Percentiles rank a stretch among this genome's conserved stretches.
Evolutionary conservation across 2,329 filamentous ascomycete genomes (phyloP).

Genomic region (Magnaporthiopsis poae): DNA sequence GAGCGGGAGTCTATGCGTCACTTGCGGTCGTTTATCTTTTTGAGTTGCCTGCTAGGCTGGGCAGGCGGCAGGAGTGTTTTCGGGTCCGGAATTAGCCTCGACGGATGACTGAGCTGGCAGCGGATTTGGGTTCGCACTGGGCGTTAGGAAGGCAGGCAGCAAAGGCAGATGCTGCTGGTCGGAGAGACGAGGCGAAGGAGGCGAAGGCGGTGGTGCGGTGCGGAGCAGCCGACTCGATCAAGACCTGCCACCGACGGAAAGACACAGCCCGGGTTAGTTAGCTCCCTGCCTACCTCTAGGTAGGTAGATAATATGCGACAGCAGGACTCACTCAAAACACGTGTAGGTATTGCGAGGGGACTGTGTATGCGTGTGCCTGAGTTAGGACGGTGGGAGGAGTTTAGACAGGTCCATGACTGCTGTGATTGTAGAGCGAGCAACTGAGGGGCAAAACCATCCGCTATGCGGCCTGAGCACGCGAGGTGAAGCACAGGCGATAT

Average conservation of each 20-base stretch:
- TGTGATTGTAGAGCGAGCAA: not conserved
- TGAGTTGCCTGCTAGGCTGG: not conserved
- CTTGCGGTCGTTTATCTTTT: not conserved
- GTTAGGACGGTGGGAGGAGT: no score
- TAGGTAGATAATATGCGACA: not conserved
- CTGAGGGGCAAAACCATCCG: not conserved
- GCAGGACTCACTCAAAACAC: not conserved
- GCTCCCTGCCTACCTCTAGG: not conserved
- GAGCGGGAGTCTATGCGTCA: not conserved
- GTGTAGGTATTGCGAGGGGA: not conserved
- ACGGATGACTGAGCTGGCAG: not conserved
- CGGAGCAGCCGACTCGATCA: not conserved
- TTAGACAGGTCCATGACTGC: no score
- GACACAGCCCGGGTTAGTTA: not conserved
- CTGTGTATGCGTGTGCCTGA: no score
- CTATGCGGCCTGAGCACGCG: not conserved
- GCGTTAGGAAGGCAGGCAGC: not conserved
- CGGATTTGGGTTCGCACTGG: not conserved
- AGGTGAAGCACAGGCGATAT: not conserved
- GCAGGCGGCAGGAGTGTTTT: not conserved
- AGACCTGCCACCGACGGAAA: not conserved
- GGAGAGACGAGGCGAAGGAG: not conserved
- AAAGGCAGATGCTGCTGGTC: not conserved
- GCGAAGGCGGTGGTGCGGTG: not conserved
- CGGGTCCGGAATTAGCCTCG: not conserved